Percentiles rank a stretch among this genome's conserved stretches.
These are phyloP conservation scores for Henningerozyma blattae DNA, from an alignment of 805 yeast species.

Conservation along the genomic window DNA sequence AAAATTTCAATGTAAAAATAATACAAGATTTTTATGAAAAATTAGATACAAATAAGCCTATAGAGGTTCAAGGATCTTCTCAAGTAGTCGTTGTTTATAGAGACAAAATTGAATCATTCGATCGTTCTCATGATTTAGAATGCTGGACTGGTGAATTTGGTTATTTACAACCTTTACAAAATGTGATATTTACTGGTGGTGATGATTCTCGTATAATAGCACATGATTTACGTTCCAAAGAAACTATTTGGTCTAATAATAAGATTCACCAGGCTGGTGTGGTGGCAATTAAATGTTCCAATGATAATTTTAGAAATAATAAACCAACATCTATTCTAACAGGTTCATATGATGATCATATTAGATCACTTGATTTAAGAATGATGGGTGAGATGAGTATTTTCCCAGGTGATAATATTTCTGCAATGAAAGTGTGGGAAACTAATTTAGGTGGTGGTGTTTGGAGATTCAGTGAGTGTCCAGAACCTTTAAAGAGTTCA, in stretches of 20 bases:
- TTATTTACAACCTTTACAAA: constrained; percentile 34
- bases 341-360: constrained; percentile 82
- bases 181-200: constrained; percentile 76
- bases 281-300: constrained; percentile 54
- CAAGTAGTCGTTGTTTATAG: constrained; percentile 1
- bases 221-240: constrained; percentile 45
- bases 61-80: constrained; percentile 10
- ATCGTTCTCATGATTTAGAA: constrained; percentile 52
- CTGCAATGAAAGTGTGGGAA: constrained; percentile 30
- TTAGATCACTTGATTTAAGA: constrained; percentile 60
- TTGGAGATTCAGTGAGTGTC: constrained; percentile 74
- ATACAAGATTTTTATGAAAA: constrained; percentile 4
- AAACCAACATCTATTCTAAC: constrained; percentile 35
- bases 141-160: constrained; percentile 85
- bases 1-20: neutral
- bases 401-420: constrained; percentile 39
- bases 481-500: constrained; percentile 10
- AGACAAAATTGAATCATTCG: constrained; percentile 11
- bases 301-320: constrained; percentile 11
- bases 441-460: constrained; percentile 82
- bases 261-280: constrained; percentile 86
- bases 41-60: constrained; percentile 2
- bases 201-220: constrained; percentile 73
- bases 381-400: constrained; percentile 30
- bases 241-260: constrained; percentile 22